Evolutionary conservation across 2,329 filamentous ascomycete species (phyloP).

Genomic region (Alternaria dauci): DNA sequence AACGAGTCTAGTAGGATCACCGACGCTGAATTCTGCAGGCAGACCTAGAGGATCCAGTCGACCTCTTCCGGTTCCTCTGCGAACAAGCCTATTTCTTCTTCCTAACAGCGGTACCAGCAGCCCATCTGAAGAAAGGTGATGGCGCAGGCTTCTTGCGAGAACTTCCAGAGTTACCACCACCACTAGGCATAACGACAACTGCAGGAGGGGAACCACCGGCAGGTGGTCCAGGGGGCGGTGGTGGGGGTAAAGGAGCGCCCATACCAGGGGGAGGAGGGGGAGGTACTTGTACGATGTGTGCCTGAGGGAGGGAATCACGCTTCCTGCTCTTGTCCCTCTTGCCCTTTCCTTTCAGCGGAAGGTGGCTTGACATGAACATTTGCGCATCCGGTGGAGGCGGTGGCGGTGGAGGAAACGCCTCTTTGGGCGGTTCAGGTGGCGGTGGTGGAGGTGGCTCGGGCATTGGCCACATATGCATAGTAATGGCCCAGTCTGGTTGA

Average conservation of each 20-base stretch:
- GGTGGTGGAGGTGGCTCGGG: slow-evolving; percentile 35
- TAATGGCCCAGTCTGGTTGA: slow-evolving; percentile 59
- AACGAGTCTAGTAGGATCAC: not conserved
- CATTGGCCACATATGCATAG: slow-evolving; percentile 61
- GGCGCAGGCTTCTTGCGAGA: slow-evolving; percentile 22
- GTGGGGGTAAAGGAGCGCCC: slow-evolving; percentile 9
- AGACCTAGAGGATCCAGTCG: not conserved
- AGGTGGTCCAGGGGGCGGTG: slow-evolving; percentile 12
- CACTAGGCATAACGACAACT: slow-evolving; percentile 16
- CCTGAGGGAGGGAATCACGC: slow-evolving; percentile 19
- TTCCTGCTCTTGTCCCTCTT: slow-evolving; percentile 26
- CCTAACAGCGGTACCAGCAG: slow-evolving; percentile 22
- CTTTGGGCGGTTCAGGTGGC: slow-evolving; percentile 18
- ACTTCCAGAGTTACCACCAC: slow-evolving; percentile 7
- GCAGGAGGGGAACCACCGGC: slow-evolving; percentile 20
- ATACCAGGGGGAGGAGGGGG: slow-evolving; percentile 4
- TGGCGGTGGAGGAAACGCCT: slow-evolving; percentile 18
- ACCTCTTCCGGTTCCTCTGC: not conserved
- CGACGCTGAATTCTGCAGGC: not conserved
- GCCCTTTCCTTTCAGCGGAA: slow-evolving; percentile 25
- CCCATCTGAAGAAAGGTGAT: slow-evolving; percentile 35
- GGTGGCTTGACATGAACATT: slow-evolving; percentile 21
- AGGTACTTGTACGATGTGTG: slow-evolving; percentile 22
- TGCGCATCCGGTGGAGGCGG: slow-evolving; percentile 28
- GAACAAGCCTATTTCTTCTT: slow-evolving; percentile 13